These are phyloP conservation scores for Aspergillus puulaauensis DNA, from an alignment of 2,329 filamentous ascomycete species.

Conservation along the genomic window DNA sequence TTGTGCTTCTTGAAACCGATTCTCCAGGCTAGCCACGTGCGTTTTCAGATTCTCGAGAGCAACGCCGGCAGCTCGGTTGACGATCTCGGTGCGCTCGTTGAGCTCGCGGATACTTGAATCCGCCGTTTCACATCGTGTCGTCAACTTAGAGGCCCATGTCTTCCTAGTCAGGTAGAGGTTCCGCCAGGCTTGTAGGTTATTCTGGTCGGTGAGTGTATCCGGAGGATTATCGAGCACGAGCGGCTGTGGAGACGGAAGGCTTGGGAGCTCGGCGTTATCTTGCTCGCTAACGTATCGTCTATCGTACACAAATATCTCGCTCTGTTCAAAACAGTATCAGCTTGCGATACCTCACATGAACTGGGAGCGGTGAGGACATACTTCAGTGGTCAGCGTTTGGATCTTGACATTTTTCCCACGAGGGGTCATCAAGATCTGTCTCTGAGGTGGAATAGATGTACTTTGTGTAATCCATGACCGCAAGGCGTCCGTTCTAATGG, in stretches of 20 bases:
- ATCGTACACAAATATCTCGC: slow-evolving; percentile 90
- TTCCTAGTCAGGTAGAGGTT: slow-evolving; percentile 77
- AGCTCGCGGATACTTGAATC: slow-evolving; percentile 60
- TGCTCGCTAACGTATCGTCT: slow-evolving; percentile 63
- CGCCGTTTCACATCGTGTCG: slow-evolving; percentile 68
- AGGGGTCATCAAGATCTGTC: slow-evolving; percentile 83
- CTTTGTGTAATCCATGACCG: slow-evolving; percentile 76
- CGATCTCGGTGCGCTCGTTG: slow-evolving; percentile 49
- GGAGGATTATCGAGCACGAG: slow-evolving; percentile 65
- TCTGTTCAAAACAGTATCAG: slow-evolving; percentile 48
- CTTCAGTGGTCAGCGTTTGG: slow-evolving; percentile 78
- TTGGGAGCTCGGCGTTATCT: slow-evolving; percentile 50
- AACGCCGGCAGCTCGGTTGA: slow-evolving; percentile 75
- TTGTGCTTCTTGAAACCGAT: slow-evolving; percentile 47
- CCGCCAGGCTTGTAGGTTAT: slow-evolving; percentile 83
- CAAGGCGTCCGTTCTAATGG: slow-evolving; percentile 73
- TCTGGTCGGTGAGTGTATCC: slow-evolving; percentile 78
- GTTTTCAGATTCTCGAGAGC: slow-evolving; percentile 72
- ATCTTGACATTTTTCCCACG: slow-evolving; percentile 81
- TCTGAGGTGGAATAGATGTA: slow-evolving; percentile 70
- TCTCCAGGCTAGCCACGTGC: slow-evolving; percentile 46
- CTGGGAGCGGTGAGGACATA: slow-evolving; percentile 37
- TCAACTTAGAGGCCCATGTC: slow-evolving; percentile 72
- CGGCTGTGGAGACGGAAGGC: slow-evolving; percentile 54
- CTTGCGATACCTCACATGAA: neutral